Conservation (phyloP, 805 yeast genomes). For the Ascoidea rubescens region DNA sequence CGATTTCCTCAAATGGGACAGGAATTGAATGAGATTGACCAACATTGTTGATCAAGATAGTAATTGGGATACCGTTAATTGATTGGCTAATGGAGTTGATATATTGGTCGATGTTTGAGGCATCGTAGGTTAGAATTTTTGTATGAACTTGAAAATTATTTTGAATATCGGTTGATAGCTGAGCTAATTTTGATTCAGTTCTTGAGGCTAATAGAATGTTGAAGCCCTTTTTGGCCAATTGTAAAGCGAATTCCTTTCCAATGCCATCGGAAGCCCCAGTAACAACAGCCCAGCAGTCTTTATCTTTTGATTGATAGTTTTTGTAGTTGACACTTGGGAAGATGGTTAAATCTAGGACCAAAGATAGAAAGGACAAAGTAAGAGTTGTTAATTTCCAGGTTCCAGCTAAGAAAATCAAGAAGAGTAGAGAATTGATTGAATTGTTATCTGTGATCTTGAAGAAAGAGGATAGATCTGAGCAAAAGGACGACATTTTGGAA, state of each 20-base stretch:
- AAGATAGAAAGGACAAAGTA: constrained; percentile 32
- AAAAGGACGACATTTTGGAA: too few species aligned
- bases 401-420: constrained; percentile 40
- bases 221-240: constrained; percentile 76
- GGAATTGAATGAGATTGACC: constrained; percentile 94
- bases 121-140: constrained; percentile 64
- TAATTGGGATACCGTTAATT: constrained; percentile 40
- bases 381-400: constrained; percentile 40
- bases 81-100: background rate
- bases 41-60: constrained; percentile 80
- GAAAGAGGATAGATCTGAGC: background rate
- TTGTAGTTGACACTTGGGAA: constrained; percentile 43
- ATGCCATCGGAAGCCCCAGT: constrained; percentile 98
- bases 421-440: constrained; percentile 3
- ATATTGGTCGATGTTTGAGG: constrained; percentile 26
- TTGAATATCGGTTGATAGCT: constrained; percentile 48
- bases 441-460: constrained; percentile 1
- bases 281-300: constrained; percentile 80
- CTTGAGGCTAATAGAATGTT: constrained; percentile 77
- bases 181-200: constrained; percentile 62
- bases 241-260: constrained; percentile 82
- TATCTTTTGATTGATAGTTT: constrained; percentile 59
- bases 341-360: constrained; percentile 48
- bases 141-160: constrained; percentile 47
- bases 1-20: constrained; percentile 79